Percentiles rank a stretch among this genome's conserved stretches.
These are phyloP conservation scores for Mucor irregularis DNA, from an alignment of 371 early-diverging fungal genomes.

Conservation along the genomic window DNA sequence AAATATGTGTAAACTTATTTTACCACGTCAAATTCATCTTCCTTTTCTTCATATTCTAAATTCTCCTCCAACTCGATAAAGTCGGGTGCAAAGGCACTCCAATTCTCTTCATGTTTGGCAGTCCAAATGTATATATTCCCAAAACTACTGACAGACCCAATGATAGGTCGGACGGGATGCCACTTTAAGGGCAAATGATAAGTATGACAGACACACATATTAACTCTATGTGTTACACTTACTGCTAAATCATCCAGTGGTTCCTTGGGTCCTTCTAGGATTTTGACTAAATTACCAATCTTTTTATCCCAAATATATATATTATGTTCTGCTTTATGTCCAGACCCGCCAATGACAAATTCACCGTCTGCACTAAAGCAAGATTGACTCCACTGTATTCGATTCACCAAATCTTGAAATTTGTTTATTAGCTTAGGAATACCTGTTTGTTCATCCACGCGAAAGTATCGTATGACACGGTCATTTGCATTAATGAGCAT, in stretches of 20 bases:
- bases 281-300: constrained; percentile 80
- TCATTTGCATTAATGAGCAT: constrained; percentile 76
- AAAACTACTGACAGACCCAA: constrained; percentile 80
- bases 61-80: constrained; percentile 92
- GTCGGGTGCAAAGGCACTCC: constrained; percentile 92
- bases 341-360: constrained; percentile 83
- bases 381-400: constrained; percentile 83
- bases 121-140: constrained; percentile 90
- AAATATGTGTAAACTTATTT: too few species aligned
- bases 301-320: constrained; percentile 92
- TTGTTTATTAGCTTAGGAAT: constrained; percentile 65
- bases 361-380: constrained; percentile 85
- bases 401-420: constrained; percentile 87
- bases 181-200: too few species aligned
- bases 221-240: too few species aligned
- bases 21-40: constrained; percentile 91
- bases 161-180: constrained; percentile 86
- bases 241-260: constrained; percentile 83
- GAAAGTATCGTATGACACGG: constrained; percentile 68
- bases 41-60: constrained; percentile 87
- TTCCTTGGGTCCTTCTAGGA: constrained; percentile 91
- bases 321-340: constrained; percentile 83
- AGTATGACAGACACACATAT: too few species aligned
- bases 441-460: constrained; percentile 40
- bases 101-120: constrained; percentile 80